Evolutionary conservation across 139 green algal species (phyloP).

Genomic region (Chlorella sp.): DNA sequence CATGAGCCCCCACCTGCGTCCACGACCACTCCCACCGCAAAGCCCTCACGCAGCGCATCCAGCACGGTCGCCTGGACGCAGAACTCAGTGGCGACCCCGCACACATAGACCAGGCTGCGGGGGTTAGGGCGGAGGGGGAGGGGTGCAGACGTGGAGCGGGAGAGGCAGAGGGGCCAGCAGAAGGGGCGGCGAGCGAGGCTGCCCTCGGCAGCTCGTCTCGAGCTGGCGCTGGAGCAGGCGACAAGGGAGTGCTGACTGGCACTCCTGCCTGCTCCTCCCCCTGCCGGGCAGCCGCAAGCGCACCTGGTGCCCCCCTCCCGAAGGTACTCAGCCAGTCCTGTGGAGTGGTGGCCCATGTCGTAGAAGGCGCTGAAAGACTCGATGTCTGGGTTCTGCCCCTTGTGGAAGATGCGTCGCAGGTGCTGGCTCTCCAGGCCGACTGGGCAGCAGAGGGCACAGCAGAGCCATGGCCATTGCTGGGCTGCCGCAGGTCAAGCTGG

Average conservation of each 20-base stretch:
- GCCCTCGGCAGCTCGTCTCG: neutral
- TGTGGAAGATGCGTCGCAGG: constrained; percentile 11
- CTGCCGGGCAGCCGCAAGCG: no score
- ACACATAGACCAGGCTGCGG: constrained; percentile 28
- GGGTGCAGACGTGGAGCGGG: neutral
- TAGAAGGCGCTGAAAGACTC: constrained; percentile 33
- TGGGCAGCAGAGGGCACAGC: neutral
- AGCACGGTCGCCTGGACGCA: constrained; percentile 34
- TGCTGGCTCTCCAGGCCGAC: neutral
- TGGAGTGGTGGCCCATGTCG: constrained; percentile 21
- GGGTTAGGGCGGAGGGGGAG: no score
- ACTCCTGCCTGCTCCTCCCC: neutral
- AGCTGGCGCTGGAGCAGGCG: neutral
- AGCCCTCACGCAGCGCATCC: constrained; percentile 34
- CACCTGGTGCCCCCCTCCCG: no score
- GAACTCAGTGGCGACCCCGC: constrained; percentile 36
- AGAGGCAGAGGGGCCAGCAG: neutral
- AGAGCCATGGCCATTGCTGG: no score
- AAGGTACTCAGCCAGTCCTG: constrained; percentile 9
- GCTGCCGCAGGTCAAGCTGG: neutral
- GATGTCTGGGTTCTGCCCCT: constrained; percentile 2
- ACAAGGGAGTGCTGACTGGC: no score
- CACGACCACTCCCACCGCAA: constrained; percentile 12
- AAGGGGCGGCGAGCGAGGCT: neutral
- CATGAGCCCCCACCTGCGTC: constrained; percentile 2